Evolutionary conservation across 2,329 filamentous ascomycete genomes (phyloP).

Genomic region (Apiospora pterosperma): DNA sequence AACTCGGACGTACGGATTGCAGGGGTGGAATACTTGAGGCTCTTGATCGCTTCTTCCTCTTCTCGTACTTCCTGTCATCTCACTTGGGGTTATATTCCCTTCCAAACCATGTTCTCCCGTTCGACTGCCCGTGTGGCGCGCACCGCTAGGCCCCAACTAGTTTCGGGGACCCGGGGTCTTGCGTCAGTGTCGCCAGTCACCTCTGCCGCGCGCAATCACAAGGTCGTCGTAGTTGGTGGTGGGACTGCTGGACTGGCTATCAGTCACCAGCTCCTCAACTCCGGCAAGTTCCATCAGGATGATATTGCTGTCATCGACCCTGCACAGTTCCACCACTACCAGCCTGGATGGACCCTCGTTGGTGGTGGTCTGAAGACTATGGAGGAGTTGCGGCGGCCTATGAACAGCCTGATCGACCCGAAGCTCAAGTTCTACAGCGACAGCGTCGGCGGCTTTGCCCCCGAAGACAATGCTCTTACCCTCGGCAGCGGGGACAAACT

Average conservation of each 20-base stretch:
- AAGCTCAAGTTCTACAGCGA: slow-evolving; percentile 33
- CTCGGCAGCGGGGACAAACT: slow-evolving; percentile 31
- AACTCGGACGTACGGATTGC: not conserved
- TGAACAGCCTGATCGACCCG: slow-evolving; percentile 27
- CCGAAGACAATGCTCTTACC: slow-evolving; percentile 31
- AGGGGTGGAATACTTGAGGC: not conserved
- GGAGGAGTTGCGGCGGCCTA: slow-evolving; percentile 22
- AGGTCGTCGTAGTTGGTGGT: slow-evolving; percentile 64
- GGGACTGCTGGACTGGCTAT: slow-evolving; percentile 63
- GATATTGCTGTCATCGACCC: slow-evolving; percentile 34
- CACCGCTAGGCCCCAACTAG: not conserved
- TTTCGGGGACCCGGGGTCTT: slow-evolving; percentile 9
- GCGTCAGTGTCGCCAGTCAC: slow-evolving; percentile 26
- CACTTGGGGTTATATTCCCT: not conserved
- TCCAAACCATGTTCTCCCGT: not conserved
- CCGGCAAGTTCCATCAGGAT: slow-evolving; percentile 23
- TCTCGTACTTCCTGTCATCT: not conserved
- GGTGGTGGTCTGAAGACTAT: slow-evolving; percentile 30
- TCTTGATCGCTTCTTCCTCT: not conserved
- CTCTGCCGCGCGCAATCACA: slow-evolving; percentile 45
- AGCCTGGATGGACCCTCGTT: slow-evolving; percentile 36
- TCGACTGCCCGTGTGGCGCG: not conserved
- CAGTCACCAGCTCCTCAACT: slow-evolving; percentile 61
- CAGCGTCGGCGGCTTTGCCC: slow-evolving; percentile 29
- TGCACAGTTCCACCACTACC: slow-evolving; percentile 31